Percentiles rank a stretch among this genome's conserved stretches.
These are phyloP conservation scores for Lanmaoa rubissima DNA, from an alignment of 768 basidiomycete genomes.

Conservation along the genomic window DNA sequence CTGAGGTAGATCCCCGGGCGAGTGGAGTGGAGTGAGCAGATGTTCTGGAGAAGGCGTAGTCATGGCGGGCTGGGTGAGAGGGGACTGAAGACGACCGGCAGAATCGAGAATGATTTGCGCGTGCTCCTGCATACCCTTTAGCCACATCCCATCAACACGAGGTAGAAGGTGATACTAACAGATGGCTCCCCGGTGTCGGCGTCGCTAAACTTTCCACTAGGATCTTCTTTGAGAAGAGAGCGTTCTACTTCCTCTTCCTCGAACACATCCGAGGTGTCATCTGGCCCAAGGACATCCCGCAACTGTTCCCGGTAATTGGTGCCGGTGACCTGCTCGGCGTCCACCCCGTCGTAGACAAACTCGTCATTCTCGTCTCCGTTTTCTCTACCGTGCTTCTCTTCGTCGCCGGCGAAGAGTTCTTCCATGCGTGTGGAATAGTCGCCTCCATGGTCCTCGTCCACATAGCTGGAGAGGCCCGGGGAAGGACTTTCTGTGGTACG, in stretches of 20 bases:
- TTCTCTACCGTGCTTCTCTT: conserved; percentile 40
- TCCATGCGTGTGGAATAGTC: conserved; percentile 28
- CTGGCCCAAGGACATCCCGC: conserved; percentile 68
- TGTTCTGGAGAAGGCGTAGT: conserved; percentile 37
- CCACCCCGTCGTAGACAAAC: conserved; percentile 74
- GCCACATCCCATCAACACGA: conserved; percentile 21
- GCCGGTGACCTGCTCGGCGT: conserved; percentile 45
- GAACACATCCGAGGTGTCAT: conserved; percentile 51
- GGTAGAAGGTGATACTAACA: conserved; percentile 32
- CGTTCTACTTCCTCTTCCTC: conserved; percentile 46
- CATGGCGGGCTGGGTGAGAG: conserved; percentile 33
- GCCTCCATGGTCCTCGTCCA: conserved; percentile 21
- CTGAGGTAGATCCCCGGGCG: conserved; percentile 29
- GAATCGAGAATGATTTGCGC: conserved; percentile 37
- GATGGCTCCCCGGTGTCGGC: conserved; percentile 17
- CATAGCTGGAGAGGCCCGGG: conserved; percentile 15
- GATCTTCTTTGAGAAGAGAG: conserved; percentile 42
- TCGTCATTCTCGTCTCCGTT: conserved; percentile 56
- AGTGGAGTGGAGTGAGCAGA: not conserved
- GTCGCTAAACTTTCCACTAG: conserved; percentile 31
- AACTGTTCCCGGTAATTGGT: conserved; percentile 66
- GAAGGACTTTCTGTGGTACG: not conserved
- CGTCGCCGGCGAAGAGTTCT: conserved; percentile 38
- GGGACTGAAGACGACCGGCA: conserved; percentile 41
- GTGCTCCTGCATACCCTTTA: conserved; percentile 32